phyloP scores from a whole-genome alignment of 139 green algal species.

The Astrephomene gubernaculifera region DNA sequence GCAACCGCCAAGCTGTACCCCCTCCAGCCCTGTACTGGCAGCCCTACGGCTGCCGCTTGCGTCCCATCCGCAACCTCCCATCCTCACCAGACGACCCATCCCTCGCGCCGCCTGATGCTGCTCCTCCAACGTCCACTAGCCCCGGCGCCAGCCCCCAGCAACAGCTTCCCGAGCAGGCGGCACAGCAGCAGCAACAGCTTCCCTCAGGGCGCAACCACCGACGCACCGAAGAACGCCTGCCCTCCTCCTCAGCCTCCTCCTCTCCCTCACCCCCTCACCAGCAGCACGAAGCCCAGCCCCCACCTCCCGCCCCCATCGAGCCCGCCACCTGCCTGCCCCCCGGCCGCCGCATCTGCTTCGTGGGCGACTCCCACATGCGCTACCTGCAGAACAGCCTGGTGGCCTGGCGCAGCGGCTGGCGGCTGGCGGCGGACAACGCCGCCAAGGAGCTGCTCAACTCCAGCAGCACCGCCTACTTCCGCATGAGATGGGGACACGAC shows the following conservation, averaged over 20 bases:
- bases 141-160: neutral
- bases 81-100: too few species aligned
- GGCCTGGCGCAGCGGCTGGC: neutral
- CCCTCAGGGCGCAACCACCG: too few species aligned
- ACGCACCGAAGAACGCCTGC: too few species aligned
- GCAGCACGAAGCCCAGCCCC: neutral
- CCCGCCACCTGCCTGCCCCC: constrained; percentile 8
- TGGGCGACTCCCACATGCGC: constrained; percentile 29
- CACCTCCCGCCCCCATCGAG: neutral
- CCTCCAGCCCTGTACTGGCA: constrained; percentile 6
- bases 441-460: constrained; percentile 24
- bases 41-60: constrained; percentile 28
- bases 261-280: too few species aligned
- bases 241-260: too few species aligned
- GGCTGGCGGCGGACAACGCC: neutral
- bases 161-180: neutral
- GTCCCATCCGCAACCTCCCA: neutral
- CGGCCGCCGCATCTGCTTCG: constrained; percentile 27
- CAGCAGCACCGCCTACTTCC: neutral
- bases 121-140: neutral
- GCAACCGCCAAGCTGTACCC: too few species aligned
- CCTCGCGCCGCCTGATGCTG: neutral
- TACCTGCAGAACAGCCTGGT: constrained; percentile 38
- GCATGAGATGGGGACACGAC: constrained; percentile 27
- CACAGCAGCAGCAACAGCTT: neutral